A percentile compares a stretch with the other conserved stretches of the same genome.
phyloP scores from a whole-genome alignment of 2,329 filamentous ascomycete species.

The Ascochyta lentis region DNA sequence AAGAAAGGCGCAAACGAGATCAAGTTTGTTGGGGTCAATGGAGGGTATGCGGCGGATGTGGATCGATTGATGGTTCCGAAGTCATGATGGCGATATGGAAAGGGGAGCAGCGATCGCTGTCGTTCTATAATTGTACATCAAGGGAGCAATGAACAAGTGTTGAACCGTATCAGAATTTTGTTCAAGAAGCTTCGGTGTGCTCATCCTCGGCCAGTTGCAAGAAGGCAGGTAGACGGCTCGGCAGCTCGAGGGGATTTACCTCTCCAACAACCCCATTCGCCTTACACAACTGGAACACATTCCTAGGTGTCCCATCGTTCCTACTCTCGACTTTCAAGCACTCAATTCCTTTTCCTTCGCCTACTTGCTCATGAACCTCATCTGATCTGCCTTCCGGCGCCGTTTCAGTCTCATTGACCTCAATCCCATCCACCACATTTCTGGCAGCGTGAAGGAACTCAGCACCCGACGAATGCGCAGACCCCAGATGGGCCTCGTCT shows the following conservation, averaged over 20 bases:
- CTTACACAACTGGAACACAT: background rate
- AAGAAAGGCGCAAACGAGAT: slow-evolving; percentile 60
- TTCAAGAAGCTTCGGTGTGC: background rate
- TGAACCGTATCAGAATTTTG: too few species aligned
- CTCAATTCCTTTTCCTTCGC: background rate
- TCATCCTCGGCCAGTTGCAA: background rate
- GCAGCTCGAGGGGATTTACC: background rate
- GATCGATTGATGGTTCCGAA: slow-evolving; percentile 62
- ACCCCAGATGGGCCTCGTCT: background rate
- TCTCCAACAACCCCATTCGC: background rate
- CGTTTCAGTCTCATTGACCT: background rate
- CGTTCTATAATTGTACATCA: background rate
- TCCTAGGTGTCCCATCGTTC: background rate
- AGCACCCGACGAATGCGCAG: background rate
- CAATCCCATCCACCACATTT: background rate
- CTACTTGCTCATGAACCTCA: background rate
- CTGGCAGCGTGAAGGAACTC: background rate
- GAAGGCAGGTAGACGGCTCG: background rate
- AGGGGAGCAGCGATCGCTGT: background rate
- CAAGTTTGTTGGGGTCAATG: slow-evolving; percentile 53
- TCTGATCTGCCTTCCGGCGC: background rate
- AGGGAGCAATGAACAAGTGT: background rate
- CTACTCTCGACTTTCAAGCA: background rate
- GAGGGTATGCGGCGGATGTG: slow-evolving; percentile 59
- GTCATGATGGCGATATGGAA: slow-evolving; percentile 30